Percentiles rank a stretch among this genome's conserved stretches.
These are phyloP conservation scores for Sedum album DNA, from an alignment of 164 flowering plant species.

Conservation along the genomic window DNA sequence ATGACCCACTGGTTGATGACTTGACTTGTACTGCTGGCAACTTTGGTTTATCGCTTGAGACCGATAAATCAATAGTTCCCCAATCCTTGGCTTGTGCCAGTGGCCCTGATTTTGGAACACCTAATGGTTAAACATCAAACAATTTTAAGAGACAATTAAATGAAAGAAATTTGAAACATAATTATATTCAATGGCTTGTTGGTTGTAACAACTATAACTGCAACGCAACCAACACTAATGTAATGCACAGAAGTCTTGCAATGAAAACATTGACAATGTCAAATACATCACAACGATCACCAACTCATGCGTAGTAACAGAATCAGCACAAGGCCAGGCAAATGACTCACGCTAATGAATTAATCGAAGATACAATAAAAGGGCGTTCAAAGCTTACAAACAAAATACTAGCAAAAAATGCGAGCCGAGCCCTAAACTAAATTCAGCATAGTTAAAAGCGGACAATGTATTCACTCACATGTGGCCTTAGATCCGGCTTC, in stretches of 20 bases:
- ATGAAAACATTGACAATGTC: not conserved
- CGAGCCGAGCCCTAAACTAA: no score
- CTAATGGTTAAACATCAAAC: slow-evolving; percentile 8
- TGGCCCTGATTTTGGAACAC: slow-evolving; percentile 12
- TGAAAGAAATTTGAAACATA: not conserved
- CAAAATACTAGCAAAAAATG: no score
- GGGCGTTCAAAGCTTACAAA: no score
- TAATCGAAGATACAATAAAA: no score
- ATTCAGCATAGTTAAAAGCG: no score
- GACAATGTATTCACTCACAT: no score
- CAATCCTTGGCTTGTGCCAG: slow-evolving; percentile 15
- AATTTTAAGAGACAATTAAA: not conserved
- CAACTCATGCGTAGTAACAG: no score
- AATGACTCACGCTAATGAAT: no score
- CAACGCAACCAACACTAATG: not conserved
- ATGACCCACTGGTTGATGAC: slow-evolving; percentile 39
- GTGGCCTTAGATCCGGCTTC: not conserved
- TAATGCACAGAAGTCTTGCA: not conserved
- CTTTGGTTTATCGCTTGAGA: slow-evolving; percentile 15
- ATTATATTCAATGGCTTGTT: not conserved
- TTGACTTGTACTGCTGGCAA: slow-evolving; percentile 17
- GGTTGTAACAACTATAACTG: not conserved
- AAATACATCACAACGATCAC: not conserved
- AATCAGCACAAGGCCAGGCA: no score
- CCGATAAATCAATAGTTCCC: slow-evolving; percentile 13